These are phyloP conservation scores for Metschnikowia koreensis DNA, from an alignment of 805 yeast species.

Conservation along the genomic window DNA sequence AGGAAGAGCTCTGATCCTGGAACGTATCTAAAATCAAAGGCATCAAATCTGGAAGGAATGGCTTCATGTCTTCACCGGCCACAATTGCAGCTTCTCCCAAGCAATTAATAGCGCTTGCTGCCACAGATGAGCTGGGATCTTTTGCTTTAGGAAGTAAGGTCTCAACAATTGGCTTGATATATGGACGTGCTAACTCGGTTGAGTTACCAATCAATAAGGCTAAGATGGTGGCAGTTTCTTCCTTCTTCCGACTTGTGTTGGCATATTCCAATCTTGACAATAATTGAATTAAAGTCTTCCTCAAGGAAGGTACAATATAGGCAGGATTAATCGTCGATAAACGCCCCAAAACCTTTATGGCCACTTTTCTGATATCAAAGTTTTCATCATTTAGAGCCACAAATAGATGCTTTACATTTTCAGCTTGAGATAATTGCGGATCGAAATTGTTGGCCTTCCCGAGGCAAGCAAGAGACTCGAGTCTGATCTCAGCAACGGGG, in stretches of 20 bases:
- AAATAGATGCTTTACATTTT: slow-evolving; percentile 77
- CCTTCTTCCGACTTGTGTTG: slow-evolving; percentile 68
- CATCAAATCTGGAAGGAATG: slow-evolving; percentile 75
- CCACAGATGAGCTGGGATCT: slow-evolving; percentile 74
- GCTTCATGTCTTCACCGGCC: slow-evolving; percentile 80
- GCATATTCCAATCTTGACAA: slow-evolving; percentile 84
- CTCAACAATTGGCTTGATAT: slow-evolving; percentile 86
- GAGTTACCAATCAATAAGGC: slow-evolving; percentile 75
- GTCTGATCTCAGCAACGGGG: slow-evolving; percentile 78
- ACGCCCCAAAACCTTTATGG: slow-evolving; percentile 79
- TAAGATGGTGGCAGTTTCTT: slow-evolving; percentile 78
- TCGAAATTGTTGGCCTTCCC: slow-evolving; percentile 67
- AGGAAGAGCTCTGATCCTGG: slow-evolving; percentile 87
- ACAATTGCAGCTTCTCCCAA: slow-evolving; percentile 87
- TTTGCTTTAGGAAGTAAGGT: slow-evolving; percentile 74
- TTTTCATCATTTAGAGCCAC: slow-evolving; percentile 90
- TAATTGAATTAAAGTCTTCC: slow-evolving; percentile 82
- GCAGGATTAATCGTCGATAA: slow-evolving; percentile 89
- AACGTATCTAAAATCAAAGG: slow-evolving; percentile 83
- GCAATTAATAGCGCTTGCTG: slow-evolving; percentile 80
- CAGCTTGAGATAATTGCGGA: slow-evolving; percentile 92
- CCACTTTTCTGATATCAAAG: slow-evolving; percentile 76
- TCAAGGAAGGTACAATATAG: slow-evolving; percentile 86
- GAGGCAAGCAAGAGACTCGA: slow-evolving; percentile 71
- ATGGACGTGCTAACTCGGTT: slow-evolving; percentile 81